Evolutionary conservation across 768 basidiomycete species (phyloP), one percentile per base, ranked within the genome.

Genomic region (Leucosporidium scottii): DNA sequence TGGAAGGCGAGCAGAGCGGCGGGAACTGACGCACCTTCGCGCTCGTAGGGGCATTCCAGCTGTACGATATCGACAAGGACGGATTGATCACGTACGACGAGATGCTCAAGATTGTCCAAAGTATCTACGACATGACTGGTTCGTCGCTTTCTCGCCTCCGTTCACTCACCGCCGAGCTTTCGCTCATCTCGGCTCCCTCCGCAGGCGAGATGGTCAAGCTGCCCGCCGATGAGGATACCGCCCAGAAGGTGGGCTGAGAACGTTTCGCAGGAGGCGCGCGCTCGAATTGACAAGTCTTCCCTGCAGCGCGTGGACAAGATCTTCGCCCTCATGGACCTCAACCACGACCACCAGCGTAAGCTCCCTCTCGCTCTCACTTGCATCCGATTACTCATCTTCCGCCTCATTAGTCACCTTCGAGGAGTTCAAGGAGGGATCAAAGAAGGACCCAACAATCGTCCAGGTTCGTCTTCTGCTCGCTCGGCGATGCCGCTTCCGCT

Each of bases 51-150:
- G 96, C 96, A 21, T 99, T 98, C 85, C 92, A 97, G 78, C 82
- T 99, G 53, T 99, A 99, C 78, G 96, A 99, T 77, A 97, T 99
- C 75, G 91, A 99, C 81, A 91, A 91, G 74, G 96, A 99, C 77
- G 96, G 96, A 13, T 88, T 85, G 74, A 98, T 99, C 81, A 96
- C 96, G 50, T 97, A 97, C 79, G 87, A 93, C 76, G 96, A 99
- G 81, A 99, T 99, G 96, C 86, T 98, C 39, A 87, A 91, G 81
- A 99, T 99, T 77, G 96, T 99, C 13, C 85, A 88, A 75, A 88
- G 91, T 55, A 99, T 99, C 81, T 99, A 98, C 84, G 97, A 94
- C 85, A 98, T 99, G 96, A 98, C 96, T 6, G 96, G 96, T 25
- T 87, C 93, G 79, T 97, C 97, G 93, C 93, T 97, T 7, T n/a